Evolutionary conservation across 2,329 filamentous ascomycete species (phyloP), one percentile per base, ranked within the genome.

Genomic region (Pseudocercospora cruenta): DNA sequence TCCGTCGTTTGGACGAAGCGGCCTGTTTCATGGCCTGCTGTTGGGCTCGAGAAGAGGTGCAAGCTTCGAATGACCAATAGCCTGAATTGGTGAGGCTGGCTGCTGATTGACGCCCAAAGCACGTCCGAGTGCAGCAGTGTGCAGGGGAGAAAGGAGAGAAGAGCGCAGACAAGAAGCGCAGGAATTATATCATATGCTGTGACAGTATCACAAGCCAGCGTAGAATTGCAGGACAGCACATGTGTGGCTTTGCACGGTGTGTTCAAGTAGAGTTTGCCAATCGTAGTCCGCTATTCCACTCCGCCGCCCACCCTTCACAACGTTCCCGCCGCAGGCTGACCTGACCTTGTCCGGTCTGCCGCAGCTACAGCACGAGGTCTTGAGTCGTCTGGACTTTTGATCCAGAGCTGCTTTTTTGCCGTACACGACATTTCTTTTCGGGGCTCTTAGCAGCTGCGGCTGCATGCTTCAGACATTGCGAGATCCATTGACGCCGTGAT

Each of bases 81-180:
- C 24, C 3, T 22, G 14, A 9, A 6, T 24, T n/a, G 51, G 24
- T n/a, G 51, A 54, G 10, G 51, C 36, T 54, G 51, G 22, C 21
- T 54, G 51, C 19, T 49, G 45, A 54, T 54, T 54, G 51, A 54
- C 51, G 51, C 51, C 49, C 49, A 26, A 53, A 49, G 22, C 22
- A 5, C 49, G 12, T 24, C 22, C 12, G 10, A 45, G 43, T 45
- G 6, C 5, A 51, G 47, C 47, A 51, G 47, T 21, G 47, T 21
- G 47, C 47, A 51, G 47, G n/a, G n/a, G 2, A 51, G 19, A 24
- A 19, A 24, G n/a, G 22, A 21, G n/a, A 51, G 43, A 51, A 21
- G 47, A n/a, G 21, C n/a, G 47, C n/a, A 21, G 47, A 21, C 47
- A 21, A 51, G 21, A 22, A 51, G n/a, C n/a, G 3, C 3, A 51